Percentiles rank a stretch among this genome's conserved stretches.
These are phyloP conservation scores for Septoria linicola DNA, from an alignment of 2,329 filamentous ascomycete species.

Conservation along the genomic window DNA sequence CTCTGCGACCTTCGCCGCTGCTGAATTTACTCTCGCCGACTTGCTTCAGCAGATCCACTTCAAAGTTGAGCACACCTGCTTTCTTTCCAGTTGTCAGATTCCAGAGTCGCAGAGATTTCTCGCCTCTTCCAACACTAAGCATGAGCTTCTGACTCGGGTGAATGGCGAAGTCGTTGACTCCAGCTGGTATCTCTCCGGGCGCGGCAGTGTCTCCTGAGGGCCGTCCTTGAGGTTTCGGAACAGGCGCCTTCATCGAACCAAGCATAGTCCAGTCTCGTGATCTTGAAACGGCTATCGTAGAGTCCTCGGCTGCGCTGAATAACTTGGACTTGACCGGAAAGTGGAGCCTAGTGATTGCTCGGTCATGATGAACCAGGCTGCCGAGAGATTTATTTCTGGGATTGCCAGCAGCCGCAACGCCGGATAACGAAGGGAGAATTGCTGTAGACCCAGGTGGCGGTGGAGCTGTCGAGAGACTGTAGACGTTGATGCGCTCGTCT, in stretches of 20 bases:
- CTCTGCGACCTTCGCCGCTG: conserved; percentile 76
- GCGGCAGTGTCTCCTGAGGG: conserved; percentile 89
- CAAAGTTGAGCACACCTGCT: conserved; percentile 86
- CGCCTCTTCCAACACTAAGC: conserved; percentile 86
- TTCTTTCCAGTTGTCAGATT: conserved; percentile 96
- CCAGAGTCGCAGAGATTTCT: conserved; percentile 91
- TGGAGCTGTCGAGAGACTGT: conserved; percentile 67
- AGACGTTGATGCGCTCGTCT: conserved; percentile 93
- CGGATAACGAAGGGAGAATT: conserved; percentile 60
- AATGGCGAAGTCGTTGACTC: conserved; percentile 91
- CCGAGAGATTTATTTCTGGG: conserved; percentile 84
- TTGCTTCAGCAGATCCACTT: conserved; percentile 67
- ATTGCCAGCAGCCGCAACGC: conserved; percentile 77
- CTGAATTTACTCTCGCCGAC: conserved; percentile 74
- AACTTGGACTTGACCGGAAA: conserved; percentile 88
- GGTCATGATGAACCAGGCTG: conserved; percentile 79
- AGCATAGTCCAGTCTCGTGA: conserved; percentile 87
- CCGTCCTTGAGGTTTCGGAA: conserved; percentile 73
- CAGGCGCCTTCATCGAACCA: conserved; percentile 83
- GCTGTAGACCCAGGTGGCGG: conserved; percentile 59
- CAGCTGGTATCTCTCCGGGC: conserved; percentile 75
- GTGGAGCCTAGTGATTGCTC: conserved; percentile 72
- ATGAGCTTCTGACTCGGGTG: conserved; percentile 97
- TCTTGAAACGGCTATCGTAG: conserved; percentile 81
- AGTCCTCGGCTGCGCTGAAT: conserved; percentile 84